Percentiles rank a stretch among this genome's conserved stretches.
Conservation (phyloP, 495 filamentous ascomycete species). For the Lasiosphaeria miniovina region DNA sequence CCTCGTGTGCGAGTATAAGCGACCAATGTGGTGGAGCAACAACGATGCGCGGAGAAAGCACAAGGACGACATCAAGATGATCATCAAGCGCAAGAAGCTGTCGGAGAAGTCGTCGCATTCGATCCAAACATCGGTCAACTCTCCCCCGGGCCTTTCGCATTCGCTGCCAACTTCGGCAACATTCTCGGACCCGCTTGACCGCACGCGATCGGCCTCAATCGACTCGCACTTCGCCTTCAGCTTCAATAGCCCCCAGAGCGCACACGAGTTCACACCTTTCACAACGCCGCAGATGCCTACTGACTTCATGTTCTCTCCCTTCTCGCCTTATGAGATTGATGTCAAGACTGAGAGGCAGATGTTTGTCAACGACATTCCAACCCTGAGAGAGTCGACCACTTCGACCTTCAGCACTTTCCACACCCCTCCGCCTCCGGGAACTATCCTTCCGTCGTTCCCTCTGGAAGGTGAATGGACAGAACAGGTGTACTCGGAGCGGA, state of each 20-base stretch:
- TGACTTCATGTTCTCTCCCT: constrained; percentile 52
- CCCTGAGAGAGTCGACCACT: constrained; percentile 75
- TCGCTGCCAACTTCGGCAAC: constrained; percentile 78
- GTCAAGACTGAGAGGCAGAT: constrained; percentile 93
- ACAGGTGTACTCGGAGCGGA: constrained; percentile 66
- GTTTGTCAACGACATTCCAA: constrained; percentile 86
- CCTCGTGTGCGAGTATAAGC: constrained; percentile 89
- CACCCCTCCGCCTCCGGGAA: constrained; percentile 65
- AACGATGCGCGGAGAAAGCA: constrained; percentile 77
- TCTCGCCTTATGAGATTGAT: constrained; percentile 87
- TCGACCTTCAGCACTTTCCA: constrained; percentile 86
- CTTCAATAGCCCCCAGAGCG: constrained; percentile 62
- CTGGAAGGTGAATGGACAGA: constrained; percentile 70
- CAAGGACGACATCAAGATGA: constrained; percentile 94
- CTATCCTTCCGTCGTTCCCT: constrained; percentile 61
- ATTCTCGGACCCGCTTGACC: constrained; percentile 68
- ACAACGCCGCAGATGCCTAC: constrained; percentile 48
- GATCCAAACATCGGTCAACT: constrained; percentile 54
- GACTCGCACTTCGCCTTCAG: constrained; percentile 77
- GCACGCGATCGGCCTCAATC: constrained; percentile 69
- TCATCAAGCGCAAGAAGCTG: constrained; percentile 94
- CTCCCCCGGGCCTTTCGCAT: constrained; percentile 77
- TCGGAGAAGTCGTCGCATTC: constrained; percentile 72
- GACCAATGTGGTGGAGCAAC: constrained; percentile 96
- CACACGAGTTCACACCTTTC: constrained; percentile 60